Evolutionary conservation across 257 asterid species (phyloP).

Genomic region (Euphrasia confusa): DNA sequence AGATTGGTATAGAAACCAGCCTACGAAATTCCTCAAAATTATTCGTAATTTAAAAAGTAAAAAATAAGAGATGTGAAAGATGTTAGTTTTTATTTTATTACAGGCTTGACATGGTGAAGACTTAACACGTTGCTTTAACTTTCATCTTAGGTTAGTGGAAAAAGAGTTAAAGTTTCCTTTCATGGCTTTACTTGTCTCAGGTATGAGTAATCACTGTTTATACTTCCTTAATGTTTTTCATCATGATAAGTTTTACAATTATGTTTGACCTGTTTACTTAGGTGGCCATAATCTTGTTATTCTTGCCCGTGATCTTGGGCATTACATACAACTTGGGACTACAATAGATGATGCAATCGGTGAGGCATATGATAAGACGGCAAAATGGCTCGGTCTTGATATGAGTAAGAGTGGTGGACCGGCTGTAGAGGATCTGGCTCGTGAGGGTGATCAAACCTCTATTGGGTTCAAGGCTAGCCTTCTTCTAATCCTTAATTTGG

Average conservation of each 20-base stretch:
- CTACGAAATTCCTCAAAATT: too few relatives aligned
- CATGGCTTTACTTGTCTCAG: slow-evolving; percentile 90
- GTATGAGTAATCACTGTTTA: slow-evolving; percentile 36
- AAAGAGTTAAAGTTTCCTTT: slow-evolving; percentile 78
- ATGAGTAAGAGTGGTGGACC: slow-evolving; percentile 99
- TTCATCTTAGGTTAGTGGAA: slow-evolving; percentile 65
- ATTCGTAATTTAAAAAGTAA: too few relatives aligned
- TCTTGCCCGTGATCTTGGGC: slow-evolving; percentile 94
- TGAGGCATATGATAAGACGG: slow-evolving; percentile 96
- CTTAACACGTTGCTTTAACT: slow-evolving; percentile 22
- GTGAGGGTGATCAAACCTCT: slow-evolving; percentile 71
- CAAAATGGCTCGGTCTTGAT: slow-evolving; percentile 99
- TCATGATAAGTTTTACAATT: slow-evolving; percentile 16
- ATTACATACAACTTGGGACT: slow-evolving; percentile 91
- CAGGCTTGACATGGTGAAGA: slow-evolving; percentile 20
- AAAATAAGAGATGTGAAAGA: not conserved
- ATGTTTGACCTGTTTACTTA: slow-evolving; percentile 28
- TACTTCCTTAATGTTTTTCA: slow-evolving; percentile 8
- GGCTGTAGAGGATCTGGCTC: slow-evolving; percentile 93
- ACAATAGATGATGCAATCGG: slow-evolving; percentile 96
- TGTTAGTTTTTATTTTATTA: slow-evolving; percentile 15
- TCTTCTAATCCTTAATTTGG: slow-evolving; percentile 22
- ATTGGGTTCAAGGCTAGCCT: slow-evolving; percentile 59
- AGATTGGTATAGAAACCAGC: too few relatives aligned
- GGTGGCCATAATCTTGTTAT: slow-evolving; percentile 96